Conservation (phyloP, 2,329 filamentous ascomycete genomes). For the Alternaria alternata region DNA sequence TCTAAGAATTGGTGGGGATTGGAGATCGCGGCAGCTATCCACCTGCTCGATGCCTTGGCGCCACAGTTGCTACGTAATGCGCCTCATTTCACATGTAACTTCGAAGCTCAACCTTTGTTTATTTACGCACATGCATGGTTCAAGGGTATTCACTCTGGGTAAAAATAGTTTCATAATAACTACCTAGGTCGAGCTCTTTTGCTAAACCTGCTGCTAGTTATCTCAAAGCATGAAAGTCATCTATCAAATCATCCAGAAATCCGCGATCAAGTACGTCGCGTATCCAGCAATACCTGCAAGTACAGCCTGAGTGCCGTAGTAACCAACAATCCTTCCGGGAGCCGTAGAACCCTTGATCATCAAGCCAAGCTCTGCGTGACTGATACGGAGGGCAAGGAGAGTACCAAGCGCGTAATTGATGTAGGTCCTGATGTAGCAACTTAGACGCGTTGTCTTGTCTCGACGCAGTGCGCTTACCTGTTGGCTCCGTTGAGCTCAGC, state of each 20-base stretch:
- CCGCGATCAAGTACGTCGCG: constrained; percentile 42
- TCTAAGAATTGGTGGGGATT: constrained; percentile 25
- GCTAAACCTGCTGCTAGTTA: not conserved
- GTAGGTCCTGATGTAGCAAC: constrained; percentile 26
- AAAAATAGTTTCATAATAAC: not conserved
- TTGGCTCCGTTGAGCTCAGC: constrained; percentile 58
- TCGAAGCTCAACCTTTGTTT: not conserved
- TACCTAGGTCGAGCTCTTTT: not conserved
- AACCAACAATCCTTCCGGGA: constrained; percentile 37
- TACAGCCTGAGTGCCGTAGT: constrained; percentile 43
- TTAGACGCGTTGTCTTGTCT: constrained; percentile 7
- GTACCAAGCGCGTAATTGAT: constrained; percentile 51
- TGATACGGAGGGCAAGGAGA: constrained; percentile 51
- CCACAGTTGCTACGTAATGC: constrained; percentile 26
- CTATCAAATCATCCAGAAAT: constrained; percentile 35
- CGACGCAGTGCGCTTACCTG: constrained; percentile 22
- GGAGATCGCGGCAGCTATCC: constrained; percentile 16
- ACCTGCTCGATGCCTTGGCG: constrained; percentile 23
- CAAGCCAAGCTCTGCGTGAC: constrained; percentile 53
- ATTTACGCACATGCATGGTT: constrained; percentile 2
- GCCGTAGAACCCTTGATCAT: constrained; percentile 32
- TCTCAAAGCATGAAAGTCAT: not conserved
- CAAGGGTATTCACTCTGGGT: not conserved
- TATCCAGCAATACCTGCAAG: constrained; percentile 42
- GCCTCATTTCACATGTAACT: constrained; percentile 13